Base-by-base conservation (phyloP, 768 basidiomycete genomes). In the Tricholoma flavovirens region DNA sequence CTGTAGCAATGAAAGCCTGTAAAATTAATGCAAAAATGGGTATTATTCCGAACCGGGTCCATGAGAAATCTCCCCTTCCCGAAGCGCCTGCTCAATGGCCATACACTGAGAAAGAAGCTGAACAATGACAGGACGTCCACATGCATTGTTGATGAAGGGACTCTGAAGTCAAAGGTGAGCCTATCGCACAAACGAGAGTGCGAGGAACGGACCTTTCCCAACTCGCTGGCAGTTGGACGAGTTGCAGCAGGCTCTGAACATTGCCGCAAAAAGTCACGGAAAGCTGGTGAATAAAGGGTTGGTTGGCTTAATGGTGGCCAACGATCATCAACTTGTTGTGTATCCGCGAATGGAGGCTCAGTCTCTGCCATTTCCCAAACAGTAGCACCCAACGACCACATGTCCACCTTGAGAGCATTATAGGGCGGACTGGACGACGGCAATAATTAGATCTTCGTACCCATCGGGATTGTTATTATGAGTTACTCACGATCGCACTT, bases 301-400 rank as follows among this genome's bases (percentile, higher is more conserved):
- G 86, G 81, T 17, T 81, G 75, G 30, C 71, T 67, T 33, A 91
- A 65, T 17, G 82, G 71, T 5, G 89, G 89, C 83, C 86, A 89
- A 3, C 83, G 80, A 22, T 83, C 77, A 6, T 75, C 77, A 10
- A 88, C 65, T 56, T 81, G 76, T 52, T 82, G 77, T 0, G 79
- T 73, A 54, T 82, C 78, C 3, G 79, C 75, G 64, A 91, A 92
- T 0, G 90, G 90, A 4, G 90, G 90, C 51, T 81, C 75, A 5
- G 83, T 81, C 64, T 92, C 80, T 1, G 87, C 86, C 70, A 88
- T 78, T 65, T 92, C 90, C 90, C 90, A 91, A 0, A 88, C 78
- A 0, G 90, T 92, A 0, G 90, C 90, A 1, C 90, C 90, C 5
- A 90, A 73, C 0, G 88, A 90, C 88, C 88, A 92, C 0, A 86